Percentiles rank a stretch among this genome's conserved stretches.
phyloP scores from a whole-genome alignment of 371 early-diverging fungal species.

The Sporodiniella umbellata region DNA sequence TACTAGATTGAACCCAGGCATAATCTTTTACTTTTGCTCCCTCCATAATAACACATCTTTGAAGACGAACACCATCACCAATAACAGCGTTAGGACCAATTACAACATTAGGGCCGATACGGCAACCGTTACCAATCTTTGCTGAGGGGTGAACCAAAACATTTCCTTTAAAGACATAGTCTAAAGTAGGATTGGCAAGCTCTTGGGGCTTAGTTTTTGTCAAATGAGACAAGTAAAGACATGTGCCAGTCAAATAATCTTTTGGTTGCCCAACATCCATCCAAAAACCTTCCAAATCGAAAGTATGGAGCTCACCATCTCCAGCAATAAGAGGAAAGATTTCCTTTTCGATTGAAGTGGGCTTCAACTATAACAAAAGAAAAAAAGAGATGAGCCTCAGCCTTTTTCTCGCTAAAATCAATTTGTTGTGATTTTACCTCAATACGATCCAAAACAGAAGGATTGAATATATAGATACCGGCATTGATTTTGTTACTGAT shows the following conservation, averaged over 20 bases:
- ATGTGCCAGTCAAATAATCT: conserved; percentile 96
- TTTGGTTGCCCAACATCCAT: conserved; percentile 99
- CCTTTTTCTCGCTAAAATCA: not conserved
- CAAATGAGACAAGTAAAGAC: conserved; percentile 87
- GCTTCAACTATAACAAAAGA: conserved; percentile 79
- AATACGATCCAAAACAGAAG: conserved; percentile 90
- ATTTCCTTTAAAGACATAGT: conserved; percentile 79
- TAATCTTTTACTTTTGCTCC: conserved; percentile 86
- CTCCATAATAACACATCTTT: conserved; percentile 91
- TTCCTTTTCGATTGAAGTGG: conserved; percentile 98
- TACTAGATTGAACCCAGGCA: conserved; percentile 89
- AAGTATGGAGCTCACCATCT: conserved; percentile 84
- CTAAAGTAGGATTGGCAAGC: conserved; percentile 64
- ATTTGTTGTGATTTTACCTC: conserved; percentile 40
- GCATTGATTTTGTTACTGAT: conserved; percentile 99
- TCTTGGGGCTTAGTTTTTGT: conserved; percentile 71
- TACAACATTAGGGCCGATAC: conserved; percentile 94
- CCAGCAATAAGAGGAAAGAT: conserved; percentile 95
- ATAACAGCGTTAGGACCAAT: conserved; percentile 93
- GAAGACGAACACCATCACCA: conserved; percentile 94
- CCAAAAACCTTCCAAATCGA: conserved; percentile 98
- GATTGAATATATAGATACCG: conserved; percentile 98
- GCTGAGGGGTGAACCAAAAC: conserved; percentile 92
- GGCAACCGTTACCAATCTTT: conserved; percentile 91
- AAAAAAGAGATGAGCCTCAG: conserved; percentile 1